Evolutionary conservation across 768 basidiomycete species (phyloP), one percentile per base, ranked within the genome.

Genomic region (Mycena filopes): DNA sequence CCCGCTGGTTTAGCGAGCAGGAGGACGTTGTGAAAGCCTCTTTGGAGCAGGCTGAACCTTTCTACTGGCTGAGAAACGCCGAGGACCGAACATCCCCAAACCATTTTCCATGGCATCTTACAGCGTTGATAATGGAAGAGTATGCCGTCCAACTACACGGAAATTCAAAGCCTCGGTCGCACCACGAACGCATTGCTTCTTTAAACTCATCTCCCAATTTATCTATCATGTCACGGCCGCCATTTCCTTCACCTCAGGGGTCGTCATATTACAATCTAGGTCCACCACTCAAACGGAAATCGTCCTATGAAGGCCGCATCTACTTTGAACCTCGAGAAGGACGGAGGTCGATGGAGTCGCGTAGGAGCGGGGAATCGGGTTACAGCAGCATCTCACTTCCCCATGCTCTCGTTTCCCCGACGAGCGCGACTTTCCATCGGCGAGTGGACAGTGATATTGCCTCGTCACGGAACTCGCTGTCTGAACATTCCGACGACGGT

Each of bases 51-150:
- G 83, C 85, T 0, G 92, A 94, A 71, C 90, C 92, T 9, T 80
- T 90, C 48, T 87, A 87, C 9, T 94, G 92, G 92, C 77, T 93
- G 29, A 90, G 87, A 70, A 89, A 92, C 66, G 78, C 87, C 50
- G 85, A 80, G 64, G 11, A 81, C 73, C 56, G 75, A 75, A 42
- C 72, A 51, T 66, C 70, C 38, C 65, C 68, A 28, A 67, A 60
- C 48, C 82, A 85, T 43, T 81, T 84, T 42, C 83, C 83, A 4
- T 89, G 90, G 88, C 81, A 88, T 72, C 72, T 93, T 50, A 87
- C 91, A 11, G 91, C 92, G 4, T 77, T 90, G 55, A 84, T 91
- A 15, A 80, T 89, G 65, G 89, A 93, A 74, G 87, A 92, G 73
- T 92, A 87, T 70, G 61, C 83, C 23, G 84, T 57, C 13, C 67